Conservation (phyloP, 2,329 filamentous ascomycete genomes). For the Volutella citrinella region DNA sequence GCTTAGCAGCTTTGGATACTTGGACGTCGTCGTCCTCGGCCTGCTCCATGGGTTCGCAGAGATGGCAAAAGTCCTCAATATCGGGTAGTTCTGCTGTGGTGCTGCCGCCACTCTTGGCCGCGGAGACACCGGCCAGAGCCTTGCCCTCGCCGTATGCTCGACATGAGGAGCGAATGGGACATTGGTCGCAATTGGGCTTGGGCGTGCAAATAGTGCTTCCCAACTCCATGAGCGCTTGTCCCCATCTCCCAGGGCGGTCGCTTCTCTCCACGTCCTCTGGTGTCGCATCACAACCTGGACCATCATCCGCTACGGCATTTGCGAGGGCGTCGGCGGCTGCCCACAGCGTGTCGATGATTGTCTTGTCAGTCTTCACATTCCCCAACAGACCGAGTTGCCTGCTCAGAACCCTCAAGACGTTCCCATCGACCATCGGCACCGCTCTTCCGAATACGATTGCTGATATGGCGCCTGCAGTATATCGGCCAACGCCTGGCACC, state of each 20-base stretch:
- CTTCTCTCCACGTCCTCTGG: conserved; percentile 33
- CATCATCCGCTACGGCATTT: conserved; percentile 45
- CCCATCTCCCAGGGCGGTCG: conserved; percentile 57
- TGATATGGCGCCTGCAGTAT: conserved; percentile 61
- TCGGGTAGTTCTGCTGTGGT: conserved; percentile 32
- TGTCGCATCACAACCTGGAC: conserved; percentile 14
- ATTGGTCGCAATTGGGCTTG: conserved; percentile 52
- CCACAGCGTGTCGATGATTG: conserved; percentile 54
- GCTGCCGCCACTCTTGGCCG: conserved; percentile 10
- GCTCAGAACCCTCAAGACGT: conserved; percentile 59
- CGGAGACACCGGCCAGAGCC: conserved; percentile 20
- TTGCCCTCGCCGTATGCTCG: conserved; percentile 49
- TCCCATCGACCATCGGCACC: conserved; percentile 62
- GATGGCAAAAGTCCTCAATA: conserved; percentile 48
- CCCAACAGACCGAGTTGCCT: conserved; percentile 56
- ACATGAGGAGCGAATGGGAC: conserved; percentile 50
- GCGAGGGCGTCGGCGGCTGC: conserved; percentile 55
- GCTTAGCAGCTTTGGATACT: conserved; percentile 1
- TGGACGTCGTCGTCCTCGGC: conserved; percentile 19
- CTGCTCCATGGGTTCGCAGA: conserved; percentile 49
- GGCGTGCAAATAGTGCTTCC: conserved; percentile 61
- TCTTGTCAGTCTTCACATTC: conserved; percentile 55
- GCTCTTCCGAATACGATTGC: conserved; percentile 60
- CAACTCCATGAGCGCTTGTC: conserved; percentile 64
- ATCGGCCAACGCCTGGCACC: conserved; percentile 59